These are phyloP conservation scores for Sclerotinia spermophila DNA, from an alignment of 2,329 filamentous ascomycete species.

Conservation along the genomic window DNA sequence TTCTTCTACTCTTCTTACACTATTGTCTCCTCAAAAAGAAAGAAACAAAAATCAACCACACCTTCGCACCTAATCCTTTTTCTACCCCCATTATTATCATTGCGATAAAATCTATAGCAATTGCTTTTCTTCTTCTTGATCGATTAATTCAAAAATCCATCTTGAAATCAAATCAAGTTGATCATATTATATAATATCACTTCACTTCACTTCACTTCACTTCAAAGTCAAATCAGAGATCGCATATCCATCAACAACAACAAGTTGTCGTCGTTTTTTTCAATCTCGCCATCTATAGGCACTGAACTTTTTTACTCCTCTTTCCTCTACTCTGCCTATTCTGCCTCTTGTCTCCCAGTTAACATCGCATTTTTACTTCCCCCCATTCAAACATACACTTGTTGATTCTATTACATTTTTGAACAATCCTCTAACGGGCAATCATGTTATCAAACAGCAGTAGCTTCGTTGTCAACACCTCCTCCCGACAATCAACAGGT, in stretches of 20 bases:
- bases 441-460: slow-evolving; percentile 40
- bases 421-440: slow-evolving; percentile 39
- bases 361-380: slow-evolving; percentile 19
- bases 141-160: slow-evolving; percentile 6
- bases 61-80: slow-evolving; percentile 29
- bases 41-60: neutral
- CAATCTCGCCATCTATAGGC: slow-evolving; percentile 28
- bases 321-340: slow-evolving; percentile 22
- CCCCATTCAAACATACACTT: slow-evolving; percentile 22
- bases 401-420: slow-evolving; percentile 28
- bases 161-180: slow-evolving; percentile 5
- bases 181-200: slow-evolving; percentile 20
- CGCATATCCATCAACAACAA: slow-evolving; percentile 19
- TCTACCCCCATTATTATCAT: slow-evolving; percentile 27
- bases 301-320: slow-evolving; percentile 27
- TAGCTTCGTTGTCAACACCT: slow-evolving; percentile 29
- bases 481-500: slow-evolving; percentile 31
- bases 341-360: slow-evolving; percentile 15
- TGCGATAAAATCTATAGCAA: slow-evolving; percentile 11
- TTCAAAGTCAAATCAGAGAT: slow-evolving; percentile 13
- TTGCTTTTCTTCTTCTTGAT: slow-evolving; percentile 17
- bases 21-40: slow-evolving; percentile 22
- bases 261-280: slow-evolving; percentile 23
- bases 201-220: slow-evolving; percentile 21
- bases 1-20: slow-evolving; percentile 22